A percentile compares a stretch with the other conserved stretches of the same genome.
Evolutionary conservation across 306 rosid species (phyloP).

Genomic region (Echinosophora koreensis): DNA sequence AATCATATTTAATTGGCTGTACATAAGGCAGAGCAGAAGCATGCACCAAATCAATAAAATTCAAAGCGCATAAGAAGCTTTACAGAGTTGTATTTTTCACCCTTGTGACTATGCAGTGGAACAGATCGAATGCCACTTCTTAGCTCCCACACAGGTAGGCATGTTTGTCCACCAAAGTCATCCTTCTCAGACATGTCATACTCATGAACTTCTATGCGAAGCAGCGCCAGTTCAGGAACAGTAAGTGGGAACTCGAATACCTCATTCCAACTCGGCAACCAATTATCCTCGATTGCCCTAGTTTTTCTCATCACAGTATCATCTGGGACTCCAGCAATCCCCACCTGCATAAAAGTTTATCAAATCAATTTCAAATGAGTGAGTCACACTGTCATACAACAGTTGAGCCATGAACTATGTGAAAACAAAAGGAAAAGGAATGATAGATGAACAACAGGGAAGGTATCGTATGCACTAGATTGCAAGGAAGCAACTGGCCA

Average conservation of each 20-base stretch:
- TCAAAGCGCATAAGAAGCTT: slow-evolving; percentile 94
- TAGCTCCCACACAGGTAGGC: slow-evolving; percentile 81
- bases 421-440: background rate
- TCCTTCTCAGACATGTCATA: slow-evolving; percentile 98
- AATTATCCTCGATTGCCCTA: slow-evolving; percentile 80
- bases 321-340: slow-evolving; percentile 90
- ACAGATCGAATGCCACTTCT: slow-evolving; percentile 83
- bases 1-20: slow-evolving; percentile 31
- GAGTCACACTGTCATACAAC: slow-evolving; percentile 4
- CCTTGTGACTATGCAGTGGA: slow-evolving; percentile 65
- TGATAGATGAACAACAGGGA: background rate
- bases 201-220: slow-evolving; percentile 94
- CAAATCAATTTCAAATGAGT: slow-evolving; percentile 12
- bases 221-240: slow-evolving; percentile 86
- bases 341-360: slow-evolving; percentile 64
- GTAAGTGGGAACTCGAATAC: slow-evolving; percentile 74
- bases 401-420: background rate
- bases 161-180: slow-evolving; percentile 95
- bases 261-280: slow-evolving; percentile 92
- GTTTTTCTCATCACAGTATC: slow-evolving; percentile 83
- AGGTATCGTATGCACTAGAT: slow-evolving; percentile 13
- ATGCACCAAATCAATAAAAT: slow-evolving; percentile 52
- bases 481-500: background rate
- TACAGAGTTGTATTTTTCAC: slow-evolving; percentile 74
- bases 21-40: slow-evolving; percentile 29